phyloP scores from a whole-genome alignment of 2,329 filamentous ascomycete genomes.

The Colletotrichum sp. region DNA sequence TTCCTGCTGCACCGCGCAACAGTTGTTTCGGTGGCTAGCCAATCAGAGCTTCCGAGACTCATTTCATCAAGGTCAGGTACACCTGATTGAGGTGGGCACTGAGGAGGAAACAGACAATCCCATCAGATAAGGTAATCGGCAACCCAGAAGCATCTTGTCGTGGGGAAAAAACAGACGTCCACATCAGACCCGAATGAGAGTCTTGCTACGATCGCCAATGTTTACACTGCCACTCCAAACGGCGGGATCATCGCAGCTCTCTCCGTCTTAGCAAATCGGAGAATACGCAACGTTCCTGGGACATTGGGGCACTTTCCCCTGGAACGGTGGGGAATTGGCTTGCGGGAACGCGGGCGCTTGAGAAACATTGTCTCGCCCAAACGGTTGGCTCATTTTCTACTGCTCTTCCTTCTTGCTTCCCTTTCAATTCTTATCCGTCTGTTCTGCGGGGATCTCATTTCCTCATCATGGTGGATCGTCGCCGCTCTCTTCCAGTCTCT shows the following conservation, averaged over 20 bases:
- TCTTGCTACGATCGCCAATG: background rate
- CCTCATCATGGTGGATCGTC: background rate
- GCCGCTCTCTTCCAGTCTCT: background rate
- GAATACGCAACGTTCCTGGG: background rate
- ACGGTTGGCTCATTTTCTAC: background rate
- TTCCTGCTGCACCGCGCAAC: background rate
- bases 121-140: background rate
- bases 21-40: background rate
- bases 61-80: background rate
- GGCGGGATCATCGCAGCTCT: background rate
- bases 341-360: slow-evolving; percentile 3
- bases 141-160: background rate
- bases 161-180: background rate
- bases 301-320: background rate
- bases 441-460: background rate
- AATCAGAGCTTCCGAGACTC: background rate
- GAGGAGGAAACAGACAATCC: background rate
- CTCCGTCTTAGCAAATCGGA: background rate
- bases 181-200: background rate
- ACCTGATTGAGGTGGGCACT: background rate
- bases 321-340: slow-evolving; percentile 14
- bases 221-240: background rate
- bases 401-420: background rate
- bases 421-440: background rate
- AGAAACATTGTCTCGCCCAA: slow-evolving; percentile 19